phyloP scores from a whole-genome alignment of 768 basidiomycete genomes.

The Hemileccinum impolitum region DNA sequence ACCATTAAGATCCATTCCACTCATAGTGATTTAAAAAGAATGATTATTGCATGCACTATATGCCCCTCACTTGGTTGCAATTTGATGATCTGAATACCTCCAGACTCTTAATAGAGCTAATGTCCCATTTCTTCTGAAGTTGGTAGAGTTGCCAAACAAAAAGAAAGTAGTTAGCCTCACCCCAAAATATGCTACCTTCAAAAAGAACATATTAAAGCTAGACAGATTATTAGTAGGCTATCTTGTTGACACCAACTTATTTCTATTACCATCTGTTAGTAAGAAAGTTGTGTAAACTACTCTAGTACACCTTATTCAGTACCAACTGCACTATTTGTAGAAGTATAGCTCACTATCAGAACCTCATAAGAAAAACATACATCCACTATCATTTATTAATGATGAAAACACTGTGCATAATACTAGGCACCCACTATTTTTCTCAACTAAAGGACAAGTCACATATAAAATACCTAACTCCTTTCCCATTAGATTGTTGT shows the following conservation, averaged over 20 bases:
- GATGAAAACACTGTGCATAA: neutral
- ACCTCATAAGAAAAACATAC: neutral
- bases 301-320: neutral
- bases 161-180: neutral
- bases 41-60: neutral
- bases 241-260: neutral
- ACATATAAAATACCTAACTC: neutral
- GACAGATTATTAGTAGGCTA: neutral
- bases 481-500: neutral
- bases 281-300: neutral
- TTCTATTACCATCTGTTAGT: slow-evolving; percentile 1
- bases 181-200: neutral
- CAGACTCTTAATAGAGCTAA: neutral
- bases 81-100: neutral
- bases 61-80: neutral
- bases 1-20: no score
- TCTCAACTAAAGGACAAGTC: neutral
- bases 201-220: neutral
- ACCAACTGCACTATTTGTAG: neutral
- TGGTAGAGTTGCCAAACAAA: neutral
- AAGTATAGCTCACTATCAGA: neutral
- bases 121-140: neutral
- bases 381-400: neutral
- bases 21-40: neutral
- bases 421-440: neutral